phyloP scores from a whole-genome alignment of 208 protist species.

The Novymonas esmeraldas region DNA sequence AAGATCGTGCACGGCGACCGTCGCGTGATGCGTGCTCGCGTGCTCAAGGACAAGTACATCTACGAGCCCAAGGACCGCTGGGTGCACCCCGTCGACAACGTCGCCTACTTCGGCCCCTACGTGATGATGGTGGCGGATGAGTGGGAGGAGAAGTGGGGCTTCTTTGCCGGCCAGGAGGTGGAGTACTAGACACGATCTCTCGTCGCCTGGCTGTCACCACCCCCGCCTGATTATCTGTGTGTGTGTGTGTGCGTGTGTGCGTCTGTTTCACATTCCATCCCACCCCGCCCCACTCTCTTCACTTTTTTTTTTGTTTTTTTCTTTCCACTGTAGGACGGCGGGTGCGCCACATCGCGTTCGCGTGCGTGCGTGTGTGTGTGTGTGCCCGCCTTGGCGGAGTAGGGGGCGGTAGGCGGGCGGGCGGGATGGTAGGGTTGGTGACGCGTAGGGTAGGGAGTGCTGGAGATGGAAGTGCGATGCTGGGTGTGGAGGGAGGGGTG shows the following conservation, averaged over 20 bases:
- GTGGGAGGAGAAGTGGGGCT: conserved; percentile 94
- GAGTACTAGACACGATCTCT: conserved; percentile 69
- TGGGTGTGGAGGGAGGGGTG: too few species aligned
- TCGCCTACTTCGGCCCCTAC: conserved; percentile 90
- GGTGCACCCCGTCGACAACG: conserved; percentile 91
- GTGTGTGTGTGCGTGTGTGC: not conserved
- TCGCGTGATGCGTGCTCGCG: conserved; percentile 86
- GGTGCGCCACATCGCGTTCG: conserved; percentile 1
- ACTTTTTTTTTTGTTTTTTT: conserved; percentile 17
- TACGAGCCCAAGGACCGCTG: conserved; percentile 90
- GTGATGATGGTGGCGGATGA: conserved; percentile 93
- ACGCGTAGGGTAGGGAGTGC: too few species aligned
- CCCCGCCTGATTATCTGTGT: not conserved
- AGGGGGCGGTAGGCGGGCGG: not conserved
- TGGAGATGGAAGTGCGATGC: too few species aligned
- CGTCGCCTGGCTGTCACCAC: not conserved
- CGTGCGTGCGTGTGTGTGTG: too few species aligned
- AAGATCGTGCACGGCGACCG: conserved; percentile 88
- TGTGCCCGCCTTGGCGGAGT: not conserved
- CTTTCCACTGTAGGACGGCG: conserved; percentile 8
- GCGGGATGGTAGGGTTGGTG: too few species aligned
- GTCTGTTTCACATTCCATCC: not conserved
- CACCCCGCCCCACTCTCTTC: not conserved
- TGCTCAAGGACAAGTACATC: conserved; percentile 93
- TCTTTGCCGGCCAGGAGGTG: conserved; percentile 91